Evolutionary conservation across 345 rosid species (phyloP), one percentile per base, ranked within the genome.

Genomic region (Eucalyptus erythrocorys): DNA sequence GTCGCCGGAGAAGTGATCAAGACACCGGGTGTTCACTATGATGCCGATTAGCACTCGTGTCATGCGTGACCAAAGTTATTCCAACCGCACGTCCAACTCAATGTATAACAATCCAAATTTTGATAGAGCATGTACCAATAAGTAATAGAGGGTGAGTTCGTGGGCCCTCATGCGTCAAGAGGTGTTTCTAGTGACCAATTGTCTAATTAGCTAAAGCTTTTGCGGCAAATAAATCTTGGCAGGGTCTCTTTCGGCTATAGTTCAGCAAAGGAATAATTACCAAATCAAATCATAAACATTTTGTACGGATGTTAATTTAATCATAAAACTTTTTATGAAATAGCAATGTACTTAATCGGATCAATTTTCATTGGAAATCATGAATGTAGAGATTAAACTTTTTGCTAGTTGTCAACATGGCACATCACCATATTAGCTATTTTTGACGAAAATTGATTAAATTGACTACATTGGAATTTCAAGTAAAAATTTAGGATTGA

Each of bases 361-460:
- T 22, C 8, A 40, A 22, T 37, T 22, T 34, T 40, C 13, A 5
- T 4, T 0, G 3, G 2, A 6, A 76, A 37, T 21, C 27, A 40
- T 1, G 1, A 2, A 40, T 13, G 6, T 21, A 5, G 15, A 55
- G 13, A 30, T 55, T 55, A 22, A 55, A 55, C 1, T 50, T 48
- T 48, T 48, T 48, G 50, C 50, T 48, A 48, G 50, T 48, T 48
- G 26, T 51, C 57, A 22, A 68, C 21, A 76, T 76, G 14, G 14
- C 30, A 40, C 1, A 10, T 4, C 1, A 8, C 1, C 5, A 37
- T 3, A 8, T 34, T 24, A 21, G 8, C 9, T 4, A 76, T 76
- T 76, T 37, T 21, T 13, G 4, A 4, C 0, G 0, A 11, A 76
- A 21, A 76, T 76, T 21, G 2, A 1, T 3, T 12, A 6, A 11